Conservation (phyloP, 1,284 basidiomycete species). For the Amylostereum areolatum region DNA sequence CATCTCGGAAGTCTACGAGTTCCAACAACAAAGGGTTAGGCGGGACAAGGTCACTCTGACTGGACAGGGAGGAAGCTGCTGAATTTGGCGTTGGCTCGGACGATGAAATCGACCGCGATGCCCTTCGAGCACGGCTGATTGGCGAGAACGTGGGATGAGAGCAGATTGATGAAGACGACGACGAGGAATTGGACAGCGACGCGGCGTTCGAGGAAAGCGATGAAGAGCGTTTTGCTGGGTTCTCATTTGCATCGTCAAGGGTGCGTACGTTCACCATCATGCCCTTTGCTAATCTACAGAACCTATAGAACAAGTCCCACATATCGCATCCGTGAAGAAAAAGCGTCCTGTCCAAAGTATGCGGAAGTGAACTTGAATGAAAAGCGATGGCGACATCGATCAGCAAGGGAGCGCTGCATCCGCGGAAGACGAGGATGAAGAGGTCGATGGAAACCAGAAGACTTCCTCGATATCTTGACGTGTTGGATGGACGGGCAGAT, state of each 20-base stretch:
- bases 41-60: conserved; percentile 50
- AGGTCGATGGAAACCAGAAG: conserved; percentile 9
- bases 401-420: conserved; percentile 25
- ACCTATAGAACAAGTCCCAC: neutral
- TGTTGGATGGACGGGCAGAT: conserved; percentile 11
- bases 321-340: conserved; percentile 19
- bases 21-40: conserved; percentile 46
- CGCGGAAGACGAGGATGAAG: conserved; percentile 14
- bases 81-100: conserved; percentile 31
- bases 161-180: conserved; percentile 53
- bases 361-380: conserved; percentile 65
- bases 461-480: conserved; percentile 14
- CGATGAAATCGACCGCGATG: conserved; percentile 29
- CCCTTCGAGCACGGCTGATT: conserved; percentile 44
- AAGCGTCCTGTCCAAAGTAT: conserved; percentile 23
- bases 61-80: conserved; percentile 51
- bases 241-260: conserved; percentile 41
- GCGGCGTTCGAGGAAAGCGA: conserved; percentile 80
- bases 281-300: too few relatives aligned
- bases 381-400: conserved; percentile 41
- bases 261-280: conserved; percentile 14
- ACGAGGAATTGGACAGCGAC: conserved; percentile 78
- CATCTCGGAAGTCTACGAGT: conserved; percentile 55
- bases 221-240: conserved; percentile 72
- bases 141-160: conserved; percentile 56